These are phyloP conservation scores for Epithemia pelagica DNA, from an alignment of 108 stramenopile genomes.

Conservation along the genomic window DNA sequence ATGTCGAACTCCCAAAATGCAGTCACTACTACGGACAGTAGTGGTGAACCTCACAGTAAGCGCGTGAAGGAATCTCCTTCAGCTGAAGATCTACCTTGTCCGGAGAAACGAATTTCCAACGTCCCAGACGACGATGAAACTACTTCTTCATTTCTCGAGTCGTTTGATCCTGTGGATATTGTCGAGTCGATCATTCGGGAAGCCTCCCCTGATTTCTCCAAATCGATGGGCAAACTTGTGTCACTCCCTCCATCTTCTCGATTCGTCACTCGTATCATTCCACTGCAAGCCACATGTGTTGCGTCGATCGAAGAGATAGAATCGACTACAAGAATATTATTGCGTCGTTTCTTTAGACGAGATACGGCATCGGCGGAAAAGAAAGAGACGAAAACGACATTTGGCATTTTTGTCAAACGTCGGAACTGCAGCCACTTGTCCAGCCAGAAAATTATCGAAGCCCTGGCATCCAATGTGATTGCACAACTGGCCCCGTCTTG, in stretches of 20 bases:
- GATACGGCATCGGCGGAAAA: background rate
- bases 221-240: background rate
- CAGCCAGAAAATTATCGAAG: conserved; percentile 40
- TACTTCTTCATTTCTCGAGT: no score
- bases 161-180: conserved; percentile 66
- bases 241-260: conserved; percentile 38
- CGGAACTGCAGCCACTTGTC: conserved; percentile 45
- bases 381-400: conserved; percentile 23
- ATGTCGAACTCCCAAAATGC: no score
- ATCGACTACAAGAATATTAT: conserved; percentile 28
- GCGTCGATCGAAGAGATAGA: conserved; percentile 64
- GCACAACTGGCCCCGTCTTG: conserved; percentile 7
- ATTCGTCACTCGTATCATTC: conserved; percentile 75
- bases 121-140: no score
- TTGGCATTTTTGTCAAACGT: conserved; percentile 59
- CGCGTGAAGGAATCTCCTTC: no score
- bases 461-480: conserved; percentile 30
- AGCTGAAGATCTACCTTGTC: no score
- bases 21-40: no score
- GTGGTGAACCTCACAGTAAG: no score
- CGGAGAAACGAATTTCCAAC: no score
- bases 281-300: conserved; percentile 76
- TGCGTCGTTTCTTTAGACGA: conserved; percentile 23
- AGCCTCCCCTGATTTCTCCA: conserved; percentile 17
- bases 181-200: conserved; percentile 46